These are phyloP conservation scores for Globisporangium iwayamae DNA, from an alignment of 352 stramenopile species.

Conservation along the genomic window DNA sequence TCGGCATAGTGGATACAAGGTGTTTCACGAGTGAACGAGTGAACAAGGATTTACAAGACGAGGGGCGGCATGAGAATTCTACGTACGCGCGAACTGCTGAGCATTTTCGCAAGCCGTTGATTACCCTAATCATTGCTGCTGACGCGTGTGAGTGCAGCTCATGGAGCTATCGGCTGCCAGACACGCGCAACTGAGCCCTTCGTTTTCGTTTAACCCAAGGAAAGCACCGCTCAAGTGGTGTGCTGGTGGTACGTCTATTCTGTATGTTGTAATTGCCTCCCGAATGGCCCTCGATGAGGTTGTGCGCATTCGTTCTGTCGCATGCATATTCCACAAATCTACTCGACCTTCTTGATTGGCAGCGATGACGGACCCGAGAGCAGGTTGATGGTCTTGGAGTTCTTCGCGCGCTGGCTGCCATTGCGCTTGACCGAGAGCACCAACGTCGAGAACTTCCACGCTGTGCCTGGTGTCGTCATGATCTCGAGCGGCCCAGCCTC, in stretches of 20 bases:
- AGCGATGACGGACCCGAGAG: slow-evolving; percentile 15
- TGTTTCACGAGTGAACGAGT: too few relatives aligned
- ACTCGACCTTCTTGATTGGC: not conserved
- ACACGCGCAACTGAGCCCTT: not conserved
- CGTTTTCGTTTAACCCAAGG: not conserved
- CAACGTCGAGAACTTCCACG: slow-evolving; percentile 76
- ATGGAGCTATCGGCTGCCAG: not conserved
- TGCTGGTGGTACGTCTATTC: slow-evolving; percentile 11
- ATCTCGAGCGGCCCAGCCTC: slow-evolving; percentile 14
- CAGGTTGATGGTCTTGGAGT: slow-evolving; percentile 65
- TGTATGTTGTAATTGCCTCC: not conserved
- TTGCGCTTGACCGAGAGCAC: slow-evolving; percentile 62
- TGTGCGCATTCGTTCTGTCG: not conserved
- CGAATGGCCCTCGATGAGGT: not conserved
- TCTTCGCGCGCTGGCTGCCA: slow-evolving; percentile 50
- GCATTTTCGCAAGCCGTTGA: slow-evolving; percentile 1
- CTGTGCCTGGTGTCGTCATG: slow-evolving; percentile 60
- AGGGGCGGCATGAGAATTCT: too few relatives aligned
- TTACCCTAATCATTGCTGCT: not conserved
- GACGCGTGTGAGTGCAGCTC: slow-evolving; percentile 14
- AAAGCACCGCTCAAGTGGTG: not conserved
- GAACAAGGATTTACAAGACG: too few relatives aligned
- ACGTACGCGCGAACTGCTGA: too few relatives aligned
- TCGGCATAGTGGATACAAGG: too few relatives aligned
- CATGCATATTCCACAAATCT: not conserved